These are phyloP conservation scores for Cerioporus squamosus DNA, from an alignment of 1,284 basidiomycete genomes.

Conservation along the genomic window DNA sequence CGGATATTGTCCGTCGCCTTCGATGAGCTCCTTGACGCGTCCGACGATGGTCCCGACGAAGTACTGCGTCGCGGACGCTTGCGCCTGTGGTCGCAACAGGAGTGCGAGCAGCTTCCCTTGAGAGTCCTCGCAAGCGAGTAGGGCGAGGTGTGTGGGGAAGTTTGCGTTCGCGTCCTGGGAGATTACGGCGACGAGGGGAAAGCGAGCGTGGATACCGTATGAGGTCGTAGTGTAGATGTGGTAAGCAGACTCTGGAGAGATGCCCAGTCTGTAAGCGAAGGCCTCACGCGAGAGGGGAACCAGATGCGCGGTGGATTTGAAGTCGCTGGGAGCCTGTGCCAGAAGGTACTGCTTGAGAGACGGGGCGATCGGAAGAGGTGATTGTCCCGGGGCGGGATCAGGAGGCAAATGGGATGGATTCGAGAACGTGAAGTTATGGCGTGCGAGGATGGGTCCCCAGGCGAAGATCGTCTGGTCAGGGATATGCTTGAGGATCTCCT, in stretches of 20 bases:
- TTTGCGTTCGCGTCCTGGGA: not conserved
- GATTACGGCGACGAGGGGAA: constrained; percentile 7
- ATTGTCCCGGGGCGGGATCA: not conserved
- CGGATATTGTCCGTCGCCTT: not conserved
- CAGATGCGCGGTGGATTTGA: constrained; percentile 4
- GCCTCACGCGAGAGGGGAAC: not conserved
- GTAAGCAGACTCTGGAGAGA: not conserved
- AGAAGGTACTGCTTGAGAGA: not conserved
- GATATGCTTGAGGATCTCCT: constrained; percentile 6
- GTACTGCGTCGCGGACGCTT: not conserved
- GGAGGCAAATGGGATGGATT: not conserved
- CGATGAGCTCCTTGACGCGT: not conserved
- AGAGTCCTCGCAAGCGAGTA: constrained; percentile 12
- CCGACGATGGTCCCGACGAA: constrained; percentile 10
- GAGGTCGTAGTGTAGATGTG: constrained; percentile 11
- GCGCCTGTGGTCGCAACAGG: constrained; percentile 4
- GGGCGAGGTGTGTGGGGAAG: constrained; percentile 9
- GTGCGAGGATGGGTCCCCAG: constrained; percentile 1
- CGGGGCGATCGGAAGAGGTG: not conserved
- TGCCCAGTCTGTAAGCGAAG: not conserved
- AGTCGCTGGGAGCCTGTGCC: not conserved
- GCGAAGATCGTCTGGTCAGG: constrained; percentile 11
- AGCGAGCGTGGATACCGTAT: constrained; percentile 12
- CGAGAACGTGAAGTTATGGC: not conserved
- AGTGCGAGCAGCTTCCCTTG: not conserved